Conservation (phyloP, 2,329 filamentous ascomycete genomes). For the Amauroascus verrucosus region DNA sequence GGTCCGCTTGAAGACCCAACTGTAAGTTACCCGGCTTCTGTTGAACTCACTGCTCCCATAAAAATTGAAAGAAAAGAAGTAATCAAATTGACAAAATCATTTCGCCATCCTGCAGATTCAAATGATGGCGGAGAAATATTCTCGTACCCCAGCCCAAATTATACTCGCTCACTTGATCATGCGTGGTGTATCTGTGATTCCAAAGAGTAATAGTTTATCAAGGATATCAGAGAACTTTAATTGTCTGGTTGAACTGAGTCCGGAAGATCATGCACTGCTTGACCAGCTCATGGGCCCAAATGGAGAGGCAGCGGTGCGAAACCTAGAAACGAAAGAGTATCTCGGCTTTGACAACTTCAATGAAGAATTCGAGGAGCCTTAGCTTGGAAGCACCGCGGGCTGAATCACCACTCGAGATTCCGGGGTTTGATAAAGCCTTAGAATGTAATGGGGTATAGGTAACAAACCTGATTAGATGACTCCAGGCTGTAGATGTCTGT, state of each 20-base stretch:
- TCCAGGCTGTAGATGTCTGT: too few relatives aligned
- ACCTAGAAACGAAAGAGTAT: slow-evolving; percentile 12
- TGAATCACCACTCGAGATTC: too few relatives aligned
- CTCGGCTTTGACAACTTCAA: slow-evolving; percentile 13
- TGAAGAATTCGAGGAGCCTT: slow-evolving; percentile 10
- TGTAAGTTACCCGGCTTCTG: background rate
- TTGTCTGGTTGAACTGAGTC: slow-evolving; percentile 1
- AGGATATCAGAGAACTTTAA: slow-evolving; percentile 12
- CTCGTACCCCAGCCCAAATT: slow-evolving; percentile 7
- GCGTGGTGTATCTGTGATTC: slow-evolving; percentile 9
- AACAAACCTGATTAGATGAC: background rate
- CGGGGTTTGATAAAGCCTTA: too few relatives aligned
- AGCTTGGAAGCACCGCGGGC: too few relatives aligned
- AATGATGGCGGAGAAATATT: slow-evolving; percentile 3
- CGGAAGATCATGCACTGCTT: slow-evolving; percentile 1
- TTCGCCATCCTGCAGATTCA: background rate
- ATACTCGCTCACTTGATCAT: slow-evolving; percentile 7
- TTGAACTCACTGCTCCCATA: background rate
- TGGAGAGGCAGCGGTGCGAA: slow-evolving; percentile 6
- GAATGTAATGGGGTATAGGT: too few relatives aligned
- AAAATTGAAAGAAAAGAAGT: background rate
- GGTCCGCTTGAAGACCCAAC: slow-evolving; percentile 8
- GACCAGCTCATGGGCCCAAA: slow-evolving; percentile 6
- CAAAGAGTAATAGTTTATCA: slow-evolving; percentile 5
- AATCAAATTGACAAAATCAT: background rate